Evolutionary conservation across 768 basidiomycete genomes (phyloP).

Genomic region (Tulasnella sp.): DNA sequence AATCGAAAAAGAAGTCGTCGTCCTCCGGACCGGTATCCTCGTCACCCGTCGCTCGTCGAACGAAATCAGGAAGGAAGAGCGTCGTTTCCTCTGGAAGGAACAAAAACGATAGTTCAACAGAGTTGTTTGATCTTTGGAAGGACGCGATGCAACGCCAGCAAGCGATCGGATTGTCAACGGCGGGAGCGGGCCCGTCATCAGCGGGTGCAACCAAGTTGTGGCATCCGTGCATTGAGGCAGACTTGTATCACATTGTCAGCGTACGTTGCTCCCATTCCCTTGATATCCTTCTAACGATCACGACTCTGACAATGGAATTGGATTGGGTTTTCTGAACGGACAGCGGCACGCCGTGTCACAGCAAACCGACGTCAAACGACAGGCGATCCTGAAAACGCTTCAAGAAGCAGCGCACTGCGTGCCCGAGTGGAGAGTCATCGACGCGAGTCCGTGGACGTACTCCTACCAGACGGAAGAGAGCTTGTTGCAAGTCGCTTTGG

Average conservation of each 20-base stretch:
- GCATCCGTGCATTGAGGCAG: not conserved
- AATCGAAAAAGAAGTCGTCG: too few species aligned
- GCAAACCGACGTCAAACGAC: not conserved
- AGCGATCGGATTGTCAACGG: too few species aligned
- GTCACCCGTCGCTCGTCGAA: too few species aligned
- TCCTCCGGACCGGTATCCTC: too few species aligned
- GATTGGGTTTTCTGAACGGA: not conserved
- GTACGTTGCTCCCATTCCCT: not conserved
- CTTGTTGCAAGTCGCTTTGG: not conserved
- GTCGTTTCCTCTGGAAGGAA: too few species aligned
- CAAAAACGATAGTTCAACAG: too few species aligned
- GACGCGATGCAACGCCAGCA: too few species aligned
- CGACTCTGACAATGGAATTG: not conserved
- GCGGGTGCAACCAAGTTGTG: not conserved
- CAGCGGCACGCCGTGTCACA: not conserved
- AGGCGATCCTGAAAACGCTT: not conserved
- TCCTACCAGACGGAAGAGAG: not conserved
- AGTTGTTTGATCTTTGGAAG: too few species aligned
- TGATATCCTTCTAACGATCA: too few species aligned
- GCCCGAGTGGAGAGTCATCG: not conserved
- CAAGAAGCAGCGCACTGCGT: not conserved
- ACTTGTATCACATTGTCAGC: not conserved
- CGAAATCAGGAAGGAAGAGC: too few species aligned
- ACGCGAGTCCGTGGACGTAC: not conserved
- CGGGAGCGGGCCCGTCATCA: not conserved